Evolutionary conservation across 148 eudicot genomes (phyloP).

Genomic region (Vaccinium darrowii): DNA sequence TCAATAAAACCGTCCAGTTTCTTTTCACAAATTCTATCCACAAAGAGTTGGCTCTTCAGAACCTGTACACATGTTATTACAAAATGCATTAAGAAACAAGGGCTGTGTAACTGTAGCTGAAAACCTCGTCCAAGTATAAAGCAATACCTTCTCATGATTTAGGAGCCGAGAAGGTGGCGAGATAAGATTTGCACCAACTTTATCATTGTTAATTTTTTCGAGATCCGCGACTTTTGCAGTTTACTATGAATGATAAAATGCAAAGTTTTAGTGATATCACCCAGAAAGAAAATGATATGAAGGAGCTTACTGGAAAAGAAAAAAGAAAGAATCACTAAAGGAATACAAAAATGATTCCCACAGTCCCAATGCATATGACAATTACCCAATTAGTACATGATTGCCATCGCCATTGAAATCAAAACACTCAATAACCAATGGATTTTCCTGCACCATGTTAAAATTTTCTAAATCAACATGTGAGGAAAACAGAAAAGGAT

Average conservation of each 20-base stretch:
- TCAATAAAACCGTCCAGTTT: constrained; percentile 76
- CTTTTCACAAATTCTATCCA: constrained; percentile 61
- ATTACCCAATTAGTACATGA: constrained; percentile 78
- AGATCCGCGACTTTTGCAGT: constrained; percentile 67
- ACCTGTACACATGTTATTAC: constrained; percentile 50
- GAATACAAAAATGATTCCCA: background rate
- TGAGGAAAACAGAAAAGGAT: background rate
- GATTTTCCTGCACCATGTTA: constrained; percentile 61
- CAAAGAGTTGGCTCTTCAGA: constrained; percentile 77
- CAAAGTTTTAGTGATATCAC: background rate
- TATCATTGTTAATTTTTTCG: constrained; percentile 59
- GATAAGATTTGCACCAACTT: constrained; percentile 54
- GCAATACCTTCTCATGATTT: constrained; percentile 67
- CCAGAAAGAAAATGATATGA: background rate
- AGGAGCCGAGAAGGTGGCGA: constrained; percentile 48
- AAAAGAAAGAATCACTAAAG: background rate
- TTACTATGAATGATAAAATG: constrained; percentile 41
- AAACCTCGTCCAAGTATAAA: background rate
- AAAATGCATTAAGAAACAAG: constrained; percentile 24
- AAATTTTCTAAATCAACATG: constrained; percentile 1
- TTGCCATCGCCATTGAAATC: constrained; percentile 78
- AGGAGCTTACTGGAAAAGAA: background rate
- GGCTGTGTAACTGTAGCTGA: background rate
- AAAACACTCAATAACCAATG: constrained; percentile 82
- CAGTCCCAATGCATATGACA: background rate